Evolutionary conservation across 169 alveolate genomes (phyloP), one percentile per base, ranked within the genome.

Genomic region (Plasmodium sp.): DNA sequence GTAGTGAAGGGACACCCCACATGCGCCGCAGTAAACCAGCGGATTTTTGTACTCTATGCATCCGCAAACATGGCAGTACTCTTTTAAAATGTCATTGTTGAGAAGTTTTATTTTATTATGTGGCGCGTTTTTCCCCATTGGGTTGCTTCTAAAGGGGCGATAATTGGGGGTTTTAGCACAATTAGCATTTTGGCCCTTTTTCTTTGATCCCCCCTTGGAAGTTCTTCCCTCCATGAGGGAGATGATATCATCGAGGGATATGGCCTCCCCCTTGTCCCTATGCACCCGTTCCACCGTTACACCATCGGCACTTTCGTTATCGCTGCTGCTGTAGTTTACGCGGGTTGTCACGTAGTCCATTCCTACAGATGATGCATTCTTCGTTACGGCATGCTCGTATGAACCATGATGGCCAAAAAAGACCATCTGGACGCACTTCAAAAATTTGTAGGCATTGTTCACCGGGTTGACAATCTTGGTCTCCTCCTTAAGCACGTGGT

Each of bases 1-100:
- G 34, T 88, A 88, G 54, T 88, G 94, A 62, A 88, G 1, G 16
- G 94, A 77, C 22, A 79, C 51, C 12, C 94, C 94, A 62, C 94
- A 88, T 31, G 56, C 51, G 14, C 79, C 72, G 51, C 94, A 88
- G 34, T 34, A 88, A 31, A 88, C 18, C 62, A 88, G 39, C 1
- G 86, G 54, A 22, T 45, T 27, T 80, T 88, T 80, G 67, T 80
- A 80, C 82, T 88, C 85, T 14, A 88, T 67, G 31, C 86, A 77
- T 39, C 94, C 94, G 51, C 94, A 88, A 39, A 88, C 34, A 67
- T 79, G 33, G 10, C 94, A 88, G 51, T 48, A 74, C 39, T 88
- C 94, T 22, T 88, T 88, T 36, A 88, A 45, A 79, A 88, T 77
- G 33, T 88, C 88, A 80, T 88, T 79, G 51, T 58, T 77, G 33